These are phyloP conservation scores for Magnaporthiopsis incrustans DNA, from an alignment of 2,329 filamentous ascomycete species.

Conservation along the genomic window DNA sequence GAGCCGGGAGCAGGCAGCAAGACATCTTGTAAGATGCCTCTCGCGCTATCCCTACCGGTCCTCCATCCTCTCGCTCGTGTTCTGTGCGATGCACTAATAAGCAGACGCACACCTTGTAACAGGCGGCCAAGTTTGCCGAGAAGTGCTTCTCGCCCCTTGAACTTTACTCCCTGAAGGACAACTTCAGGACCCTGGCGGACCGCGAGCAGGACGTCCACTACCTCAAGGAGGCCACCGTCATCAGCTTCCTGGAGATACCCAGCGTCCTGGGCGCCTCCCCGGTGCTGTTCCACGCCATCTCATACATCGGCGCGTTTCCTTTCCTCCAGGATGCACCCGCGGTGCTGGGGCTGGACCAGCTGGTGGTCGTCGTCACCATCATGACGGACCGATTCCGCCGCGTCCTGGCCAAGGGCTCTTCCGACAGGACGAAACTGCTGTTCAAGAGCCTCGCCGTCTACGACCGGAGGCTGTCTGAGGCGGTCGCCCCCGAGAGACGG, in stretches of 20 bases:
- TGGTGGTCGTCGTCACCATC: slow-evolving; percentile 65
- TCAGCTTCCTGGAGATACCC: slow-evolving; percentile 65
- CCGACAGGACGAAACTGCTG: slow-evolving; percentile 54
- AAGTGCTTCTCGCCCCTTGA: slow-evolving; percentile 66
- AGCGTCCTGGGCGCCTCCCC: slow-evolving; percentile 60
- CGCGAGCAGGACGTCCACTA: slow-evolving; percentile 53
- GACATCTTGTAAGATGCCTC: slow-evolving; percentile 34
- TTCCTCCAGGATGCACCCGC: slow-evolving; percentile 64
- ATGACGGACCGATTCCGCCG: slow-evolving; percentile 62
- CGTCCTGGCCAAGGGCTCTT: slow-evolving; percentile 50
- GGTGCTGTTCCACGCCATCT: slow-evolving; percentile 63
- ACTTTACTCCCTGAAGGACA: slow-evolving; percentile 64
- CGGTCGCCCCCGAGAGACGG: slow-evolving; percentile 11
- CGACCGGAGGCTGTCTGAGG: slow-evolving; percentile 46
- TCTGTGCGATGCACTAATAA: neutral
- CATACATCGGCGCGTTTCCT: slow-evolving; percentile 65
- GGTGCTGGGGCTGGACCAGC: slow-evolving; percentile 59
- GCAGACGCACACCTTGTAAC: neutral
- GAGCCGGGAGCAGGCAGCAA: slow-evolving; percentile 43
- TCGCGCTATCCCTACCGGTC: too few relatives aligned
- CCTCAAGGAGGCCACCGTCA: slow-evolving; percentile 62
- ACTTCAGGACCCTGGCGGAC: slow-evolving; percentile 64
- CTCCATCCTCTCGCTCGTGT: too few relatives aligned
- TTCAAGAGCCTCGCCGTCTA: slow-evolving; percentile 67
- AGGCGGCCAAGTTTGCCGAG: slow-evolving; percentile 58